Evolutionary conservation across 1,139 yeast species (phyloP), one percentile per base, ranked within the genome.

Genomic region (Pneumocystis murina): DNA sequence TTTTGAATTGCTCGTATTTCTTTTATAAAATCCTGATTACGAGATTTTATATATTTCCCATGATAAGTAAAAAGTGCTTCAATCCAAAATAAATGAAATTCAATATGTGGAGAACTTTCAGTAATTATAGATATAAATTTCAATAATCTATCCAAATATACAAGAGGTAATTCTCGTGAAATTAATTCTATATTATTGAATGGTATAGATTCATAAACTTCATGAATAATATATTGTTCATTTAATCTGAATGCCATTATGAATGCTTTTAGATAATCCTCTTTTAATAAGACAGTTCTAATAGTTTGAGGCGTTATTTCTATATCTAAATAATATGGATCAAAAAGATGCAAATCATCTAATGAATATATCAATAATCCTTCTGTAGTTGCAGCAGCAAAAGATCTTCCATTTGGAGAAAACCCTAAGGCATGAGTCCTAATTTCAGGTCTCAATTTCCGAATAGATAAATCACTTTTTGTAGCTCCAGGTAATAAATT

Each of bases 301-400:
- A 91, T 86, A 6, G 87, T 78, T 62, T 83, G 86, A 0, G 96
- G 95, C 0, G 98, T 92, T 57, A 92, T 84, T 71, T 94, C 98
- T 61, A 91, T 79, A 72, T 92, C 98, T 71, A 92, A 80, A 73
- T 94, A 97, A 73, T 88, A 89, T 59, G 99, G 98, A 77, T 92
- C 99, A 72, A 92, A 94, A 60, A 84, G 77, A 61, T 88, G 76
- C 17, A 82, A 78, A 65, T 85, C 84, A 72, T 91, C 95, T 57
- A 90, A 82, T 0, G 96, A 85, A 73, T 83, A 92, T 1, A 92
- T 78, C 66, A 91, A 77, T 62, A 94, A 77, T 7, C 99, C 99
- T 74, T 92, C 98, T 0, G 98, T 92, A 0, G 96, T 85, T 0
- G 97, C 95, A 39, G 96, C 96, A 1, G 96, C 94, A 78, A 94